A percentile compares a stretch with the other conserved stretches of the same genome.
phyloP scores from a whole-genome alignment of 768 basidiomycete species.

The Naganishia kalamii region DNA sequence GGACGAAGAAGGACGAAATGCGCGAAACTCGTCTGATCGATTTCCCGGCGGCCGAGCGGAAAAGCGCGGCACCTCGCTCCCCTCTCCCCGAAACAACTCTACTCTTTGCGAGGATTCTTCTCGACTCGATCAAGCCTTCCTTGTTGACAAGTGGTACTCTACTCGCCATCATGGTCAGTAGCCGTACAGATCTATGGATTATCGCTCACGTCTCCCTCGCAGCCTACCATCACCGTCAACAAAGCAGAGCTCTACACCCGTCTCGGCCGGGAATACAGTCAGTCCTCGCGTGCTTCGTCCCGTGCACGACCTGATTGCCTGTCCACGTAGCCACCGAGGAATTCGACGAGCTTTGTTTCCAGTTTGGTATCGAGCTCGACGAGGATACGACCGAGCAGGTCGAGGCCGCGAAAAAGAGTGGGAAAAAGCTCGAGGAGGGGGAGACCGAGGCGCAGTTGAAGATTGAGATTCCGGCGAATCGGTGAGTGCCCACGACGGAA shows the following conservation, averaged over 20 bases:
- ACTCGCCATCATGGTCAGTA: not conserved
- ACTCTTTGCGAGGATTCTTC: not conserved
- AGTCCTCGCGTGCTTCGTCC: slow-evolving; percentile 32
- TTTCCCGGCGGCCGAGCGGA: too few species aligned
- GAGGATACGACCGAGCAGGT: slow-evolving; percentile 93
- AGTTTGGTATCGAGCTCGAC: slow-evolving; percentile 94
- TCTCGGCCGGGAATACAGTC: slow-evolving; percentile 76
- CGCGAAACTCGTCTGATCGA: too few species aligned
- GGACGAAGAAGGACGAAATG: too few species aligned
- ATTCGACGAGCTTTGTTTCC: slow-evolving; percentile 91
- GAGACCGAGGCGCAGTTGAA: slow-evolving; percentile 87
- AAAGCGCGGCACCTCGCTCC: too few species aligned
- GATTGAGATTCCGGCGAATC: slow-evolving; percentile 98
- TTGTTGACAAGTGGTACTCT: not conserved
- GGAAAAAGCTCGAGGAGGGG: slow-evolving; percentile 69
- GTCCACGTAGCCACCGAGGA: slow-evolving; percentile 69
- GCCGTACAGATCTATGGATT: not conserved
- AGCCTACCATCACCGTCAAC: slow-evolving; percentile 91
- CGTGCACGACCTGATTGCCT: not conserved
- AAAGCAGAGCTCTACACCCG: slow-evolving; percentile 88
- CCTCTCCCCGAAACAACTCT: not conserved
- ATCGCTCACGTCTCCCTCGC: not conserved
- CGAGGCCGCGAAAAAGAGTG: slow-evolving; percentile 70
- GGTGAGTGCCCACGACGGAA: slow-evolving; percentile 57
- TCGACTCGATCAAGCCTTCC: not conserved